Conservation (phyloP, 2,329 filamentous ascomycete species). For the Neofusicoccum parvum region DNA sequence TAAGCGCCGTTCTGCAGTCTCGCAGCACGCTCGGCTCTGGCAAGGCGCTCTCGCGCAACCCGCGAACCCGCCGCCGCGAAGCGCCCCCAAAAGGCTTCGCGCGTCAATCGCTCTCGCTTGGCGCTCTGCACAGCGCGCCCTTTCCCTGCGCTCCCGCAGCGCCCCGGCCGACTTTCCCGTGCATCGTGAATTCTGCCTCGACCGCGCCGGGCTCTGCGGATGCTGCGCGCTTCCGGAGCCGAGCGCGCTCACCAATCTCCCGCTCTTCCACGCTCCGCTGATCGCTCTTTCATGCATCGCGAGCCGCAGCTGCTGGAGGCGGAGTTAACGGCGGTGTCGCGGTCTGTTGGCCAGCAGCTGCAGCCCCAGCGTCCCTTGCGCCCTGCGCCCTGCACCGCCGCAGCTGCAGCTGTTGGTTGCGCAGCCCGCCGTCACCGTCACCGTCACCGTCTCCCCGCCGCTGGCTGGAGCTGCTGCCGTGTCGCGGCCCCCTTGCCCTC, state of each 20-base stretch:
- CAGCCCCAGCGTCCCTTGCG: not conserved
- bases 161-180: conserved; percentile 16
- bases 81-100: conserved; percentile 6
- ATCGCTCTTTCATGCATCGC: conserved; percentile 17
- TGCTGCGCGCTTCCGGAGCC: conserved; percentile 17
- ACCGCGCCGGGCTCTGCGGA: not conserved
- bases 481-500: not conserved
- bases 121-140: not conserved
- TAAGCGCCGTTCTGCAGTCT: conserved; percentile 5
- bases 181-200: not conserved
- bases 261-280: not conserved
- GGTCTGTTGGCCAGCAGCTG: not conserved
- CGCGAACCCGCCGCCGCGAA: too few relatives aligned
- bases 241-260: conserved; percentile 13
- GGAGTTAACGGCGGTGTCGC: conserved; percentile 13
- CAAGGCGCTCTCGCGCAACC: not conserved
- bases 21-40: conserved; percentile 10
- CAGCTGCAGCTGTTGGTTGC: conserved; percentile 6
- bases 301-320: conserved; percentile 7
- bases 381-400: not conserved
- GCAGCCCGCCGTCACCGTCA: not conserved
- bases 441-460: not conserved
- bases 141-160: conserved; percentile 14
- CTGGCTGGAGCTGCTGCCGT: not conserved
- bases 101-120: conserved; percentile 5